Base-by-base conservation (phyloP, 2,329 filamentous ascomycete species). In the Xylogone sp. region DNA sequence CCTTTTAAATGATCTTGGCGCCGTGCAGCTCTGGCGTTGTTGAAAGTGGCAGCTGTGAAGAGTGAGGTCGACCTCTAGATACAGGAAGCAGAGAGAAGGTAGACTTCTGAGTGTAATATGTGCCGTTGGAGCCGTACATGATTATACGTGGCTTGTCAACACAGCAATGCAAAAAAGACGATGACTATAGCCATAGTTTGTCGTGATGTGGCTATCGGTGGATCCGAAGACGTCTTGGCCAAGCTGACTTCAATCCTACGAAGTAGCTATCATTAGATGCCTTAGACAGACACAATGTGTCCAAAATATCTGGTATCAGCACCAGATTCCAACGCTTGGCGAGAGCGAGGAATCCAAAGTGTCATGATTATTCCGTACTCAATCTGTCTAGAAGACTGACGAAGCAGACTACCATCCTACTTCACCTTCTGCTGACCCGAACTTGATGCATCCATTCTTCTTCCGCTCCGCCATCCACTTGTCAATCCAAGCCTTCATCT, bases 401-500 rank as follows among this genome's bases (percentile, higher is more conserved):
- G 24, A 27, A 27, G 10, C 10, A 27, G 24, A 27, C 46, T 43
- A 66, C 65, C 65, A 66, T 42, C 53, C 52, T 16, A 65, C 58
- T 51, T 60, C 51, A 8, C 59, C 61, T 27, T 66, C 57, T 2
- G 45, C 55, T 10, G 58, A 52, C 3, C 64, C 63, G 47, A 68
- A 43, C 46, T 48, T 64, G 2, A 83, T 68, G 3, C 81, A 52
- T 0, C 83, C 83, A 6, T 78, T 79, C 57, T 73, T 75, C 54
- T 78, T 71, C 63, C 83, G 68, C 67, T 86, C 83, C 0, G 71
- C 67, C 55, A 81, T 62, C 83, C 83, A 87, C 45, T 78, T 72
- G 59, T 87, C 83, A 18, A 77, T 75, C 84, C 84, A 87, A 2
- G 64, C 73, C 69, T 81, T 85, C 83, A 86, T 86, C 54, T 79